phyloP scores from a whole-genome alignment of 352 stramenopile genomes.

The Pythium utonaiense region DNA sequence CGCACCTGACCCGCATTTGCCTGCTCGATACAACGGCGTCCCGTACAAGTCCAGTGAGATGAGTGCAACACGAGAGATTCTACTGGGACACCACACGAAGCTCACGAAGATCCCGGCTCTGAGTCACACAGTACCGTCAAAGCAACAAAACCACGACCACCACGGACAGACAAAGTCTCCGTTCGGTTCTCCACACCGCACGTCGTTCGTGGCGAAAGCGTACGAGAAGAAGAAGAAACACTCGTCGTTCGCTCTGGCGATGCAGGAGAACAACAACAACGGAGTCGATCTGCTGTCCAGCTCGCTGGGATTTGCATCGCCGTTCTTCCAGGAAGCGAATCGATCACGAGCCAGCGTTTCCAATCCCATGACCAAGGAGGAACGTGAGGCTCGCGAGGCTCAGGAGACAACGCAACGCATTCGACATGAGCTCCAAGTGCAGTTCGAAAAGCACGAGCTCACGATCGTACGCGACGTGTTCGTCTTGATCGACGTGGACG shows the following conservation, averaged over 20 bases:
- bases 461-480: conserved; percentile 44
- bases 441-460: conserved; percentile 41
- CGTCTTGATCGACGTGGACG: conserved; percentile 57
- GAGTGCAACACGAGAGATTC: conserved; percentile 49
- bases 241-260: conserved; percentile 6
- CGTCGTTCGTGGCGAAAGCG: neutral
- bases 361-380: conserved; percentile 3
- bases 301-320: conserved; percentile 27
- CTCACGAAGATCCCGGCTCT: conserved; percentile 51
- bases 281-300: conserved; percentile 20
- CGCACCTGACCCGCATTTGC: conserved; percentile 41
- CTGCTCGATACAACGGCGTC: conserved; percentile 57
- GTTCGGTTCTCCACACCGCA: neutral
- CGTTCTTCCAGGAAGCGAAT: conserved; percentile 15
- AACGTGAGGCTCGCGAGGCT: neutral
- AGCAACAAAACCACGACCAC: neutral
- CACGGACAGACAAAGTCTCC: neutral
- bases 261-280: conserved; percentile 13
- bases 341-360: neutral
- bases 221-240: conserved; percentile 7
- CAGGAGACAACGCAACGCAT: conserved; percentile 1
- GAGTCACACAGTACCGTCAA: neutral
- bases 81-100: conserved; percentile 44
- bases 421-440: conserved; percentile 8
- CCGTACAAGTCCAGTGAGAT: conserved; percentile 58